Conservation (phyloP, 345 rosid species). For the Linum usitatissimum region DNA sequence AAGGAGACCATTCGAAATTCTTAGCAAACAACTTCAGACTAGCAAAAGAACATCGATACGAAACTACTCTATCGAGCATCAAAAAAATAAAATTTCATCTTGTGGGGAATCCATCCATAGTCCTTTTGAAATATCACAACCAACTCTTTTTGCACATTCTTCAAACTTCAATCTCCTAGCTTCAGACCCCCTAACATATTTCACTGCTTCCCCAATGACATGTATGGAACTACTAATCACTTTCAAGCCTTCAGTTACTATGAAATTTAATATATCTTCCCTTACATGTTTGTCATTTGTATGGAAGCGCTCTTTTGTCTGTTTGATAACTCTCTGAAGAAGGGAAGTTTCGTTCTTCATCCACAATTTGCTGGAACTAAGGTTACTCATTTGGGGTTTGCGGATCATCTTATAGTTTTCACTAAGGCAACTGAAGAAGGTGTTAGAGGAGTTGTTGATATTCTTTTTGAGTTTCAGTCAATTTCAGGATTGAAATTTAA, state of each 20-base stretch:
- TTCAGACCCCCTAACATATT: not conserved
- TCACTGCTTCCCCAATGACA: slow-evolving; percentile 1
- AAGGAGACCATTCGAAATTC: not conserved
- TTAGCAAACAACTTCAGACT: not conserved
- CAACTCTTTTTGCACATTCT: not conserved
- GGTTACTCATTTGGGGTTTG: too few species aligned
- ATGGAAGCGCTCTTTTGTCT: too few species aligned
- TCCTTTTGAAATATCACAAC: not conserved
- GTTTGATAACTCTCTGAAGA: too few species aligned
- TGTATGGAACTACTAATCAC: not conserved
- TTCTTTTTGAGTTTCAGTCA: too few species aligned
- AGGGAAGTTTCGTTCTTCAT: too few species aligned
- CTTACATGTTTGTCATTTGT: too few species aligned
- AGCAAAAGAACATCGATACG: not conserved
- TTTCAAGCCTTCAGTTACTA: not conserved
- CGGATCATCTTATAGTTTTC: not conserved
- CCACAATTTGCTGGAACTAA: too few species aligned
- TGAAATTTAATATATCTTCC: not conserved
- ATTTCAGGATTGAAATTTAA: too few species aligned
- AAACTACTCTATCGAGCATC: not conserved
- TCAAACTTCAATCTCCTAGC: not conserved
- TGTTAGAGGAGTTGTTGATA: too few species aligned
- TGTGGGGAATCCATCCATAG: not conserved
- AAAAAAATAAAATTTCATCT: not conserved
- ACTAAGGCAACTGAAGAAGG: too few species aligned